Conservation (phyloP, 2,329 filamentous ascomycete species). For the Penicillium glabrum region DNA sequence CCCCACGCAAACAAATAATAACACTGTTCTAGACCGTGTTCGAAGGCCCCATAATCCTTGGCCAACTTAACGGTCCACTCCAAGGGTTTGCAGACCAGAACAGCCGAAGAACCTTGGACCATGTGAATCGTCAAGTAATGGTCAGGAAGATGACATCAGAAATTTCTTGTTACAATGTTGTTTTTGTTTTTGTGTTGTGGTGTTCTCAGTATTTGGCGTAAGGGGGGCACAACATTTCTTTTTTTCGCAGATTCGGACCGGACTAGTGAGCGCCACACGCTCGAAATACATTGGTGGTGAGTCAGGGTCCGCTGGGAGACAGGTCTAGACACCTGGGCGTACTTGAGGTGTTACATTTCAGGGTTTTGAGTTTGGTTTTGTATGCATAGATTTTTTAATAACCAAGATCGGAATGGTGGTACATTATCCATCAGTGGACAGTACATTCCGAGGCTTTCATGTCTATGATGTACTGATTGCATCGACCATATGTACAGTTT, state of each 20-base stretch:
- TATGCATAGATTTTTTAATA: not conserved
- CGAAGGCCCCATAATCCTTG: slow-evolving; percentile 2
- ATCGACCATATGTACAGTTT: not conserved
- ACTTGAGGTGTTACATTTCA: not conserved
- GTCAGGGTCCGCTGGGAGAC: slow-evolving; percentile 2
- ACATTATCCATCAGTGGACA: too few relatives aligned
- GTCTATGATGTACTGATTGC: not conserved
- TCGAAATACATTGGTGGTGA: slow-evolving; percentile 15
- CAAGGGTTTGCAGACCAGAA: not conserved
- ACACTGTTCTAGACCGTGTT: slow-evolving; percentile 1
- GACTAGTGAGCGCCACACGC: slow-evolving; percentile 21
- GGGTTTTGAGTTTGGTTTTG: not conserved
- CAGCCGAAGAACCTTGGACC: not conserved
- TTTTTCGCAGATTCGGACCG: slow-evolving; percentile 7
- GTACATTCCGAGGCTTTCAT: too few relatives aligned
- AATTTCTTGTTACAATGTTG: not conserved
- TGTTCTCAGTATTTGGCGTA: slow-evolving; percentile 4
- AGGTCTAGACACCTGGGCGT: not conserved
- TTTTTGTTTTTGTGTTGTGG: not conserved
- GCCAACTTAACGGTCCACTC: not conserved
- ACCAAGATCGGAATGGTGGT: too few relatives aligned
- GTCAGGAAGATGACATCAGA: not conserved
- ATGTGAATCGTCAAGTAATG: not conserved
- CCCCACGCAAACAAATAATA: not conserved
- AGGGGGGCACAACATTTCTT: slow-evolving; percentile 10